Evolutionary conservation across 371 early-diverging fungal species (phyloP), one percentile per base, ranked within the genome.

Genomic region (Mucor racemosus): DNA sequence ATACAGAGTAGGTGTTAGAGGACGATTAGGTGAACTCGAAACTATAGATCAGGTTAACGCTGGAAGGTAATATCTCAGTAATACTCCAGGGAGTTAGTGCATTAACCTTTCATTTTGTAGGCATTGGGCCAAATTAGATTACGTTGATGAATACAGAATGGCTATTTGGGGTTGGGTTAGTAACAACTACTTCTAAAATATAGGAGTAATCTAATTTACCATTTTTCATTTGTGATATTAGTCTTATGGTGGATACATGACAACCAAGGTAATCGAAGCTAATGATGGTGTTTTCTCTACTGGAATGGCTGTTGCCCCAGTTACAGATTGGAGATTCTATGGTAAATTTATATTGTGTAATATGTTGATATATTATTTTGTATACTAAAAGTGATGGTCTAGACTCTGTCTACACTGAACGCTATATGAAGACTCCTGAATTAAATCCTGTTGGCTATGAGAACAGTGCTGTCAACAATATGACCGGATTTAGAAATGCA

Each of bases 271-370:
- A 1, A 84, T 97, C 40, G 98, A 99, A 78, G 83, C 90, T 5
- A 82, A 95, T 72, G 84, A 89, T 38, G 92, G 92, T 14, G 84
- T 95, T 4, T 95, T 98, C 76, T 78, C 79, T 48, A 81, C 90
- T 1, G 98, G 92, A 7, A 91, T 98, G 84, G 88, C 99, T 1
- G 98, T 99, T 0, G 98, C 99, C 4, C 99, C 99, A 1, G 99
- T 99, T 5, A 96, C 97, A 3, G 92, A 95, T 73, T 99, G 97
- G 97, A 82, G 82, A 48, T 90, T 72, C 50, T 91, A 92, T 75
- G 91, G 89, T 87, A 74, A 64, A 46, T 3, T 38, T 4, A 42
- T 5, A 34, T 15, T 26, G 26, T 5, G 35, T 10, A 8, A 36
- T 48, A 14, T 14, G 26, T 34, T 15, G 9, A 77, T 44, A 3